Conservation (phyloP, 2,329 filamentous ascomycete genomes). For the Aspergillus fischeri region DNA sequence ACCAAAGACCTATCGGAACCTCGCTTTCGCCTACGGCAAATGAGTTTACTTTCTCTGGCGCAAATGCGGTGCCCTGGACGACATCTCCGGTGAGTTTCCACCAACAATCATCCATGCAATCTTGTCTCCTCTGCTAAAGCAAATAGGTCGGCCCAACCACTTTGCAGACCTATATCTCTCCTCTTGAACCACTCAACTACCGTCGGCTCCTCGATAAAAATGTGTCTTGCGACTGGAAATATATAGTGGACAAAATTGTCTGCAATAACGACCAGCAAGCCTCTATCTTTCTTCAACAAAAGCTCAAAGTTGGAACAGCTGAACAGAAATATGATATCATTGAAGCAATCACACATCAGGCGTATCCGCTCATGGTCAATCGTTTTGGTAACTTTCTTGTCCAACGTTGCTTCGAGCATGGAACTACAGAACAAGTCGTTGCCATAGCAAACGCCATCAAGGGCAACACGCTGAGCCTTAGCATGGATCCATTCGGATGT, state of each 20-base stretch:
- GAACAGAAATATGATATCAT: conserved; percentile 98
- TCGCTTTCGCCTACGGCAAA: conserved; percentile 68
- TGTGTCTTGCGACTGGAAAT: conserved; percentile 98
- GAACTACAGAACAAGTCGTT: conserved; percentile 88
- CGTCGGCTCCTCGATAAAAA: conserved; percentile 91
- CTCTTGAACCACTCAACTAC: conserved; percentile 92
- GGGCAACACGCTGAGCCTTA: conserved; percentile 87
- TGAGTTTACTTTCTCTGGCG: conserved; percentile 60
- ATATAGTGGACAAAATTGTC: conserved; percentile 98
- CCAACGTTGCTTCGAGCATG: conserved; percentile 97
- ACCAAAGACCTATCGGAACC: conserved; percentile 58
- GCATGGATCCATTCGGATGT: conserved; percentile 98
- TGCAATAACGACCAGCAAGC: conserved; percentile 99
- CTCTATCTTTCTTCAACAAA: conserved; percentile 97
- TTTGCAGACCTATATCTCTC: conserved; percentile 73
- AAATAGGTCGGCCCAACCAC: conserved; percentile 43
- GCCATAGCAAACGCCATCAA: conserved; percentile 92
- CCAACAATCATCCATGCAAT: neutral
- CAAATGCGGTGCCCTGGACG: conserved; percentile 27
- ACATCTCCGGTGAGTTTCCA: conserved; percentile 51
- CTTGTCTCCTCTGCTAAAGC: conserved; percentile 18
- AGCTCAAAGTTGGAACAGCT: conserved; percentile 90
- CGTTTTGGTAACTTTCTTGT: conserved; percentile 98
- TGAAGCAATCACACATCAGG: conserved; percentile 90
- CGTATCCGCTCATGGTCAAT: conserved; percentile 95